These are phyloP conservation scores for Mortierella antarctica DNA, from an alignment of 192 early-diverging fungal species.

Conservation along the genomic window DNA sequence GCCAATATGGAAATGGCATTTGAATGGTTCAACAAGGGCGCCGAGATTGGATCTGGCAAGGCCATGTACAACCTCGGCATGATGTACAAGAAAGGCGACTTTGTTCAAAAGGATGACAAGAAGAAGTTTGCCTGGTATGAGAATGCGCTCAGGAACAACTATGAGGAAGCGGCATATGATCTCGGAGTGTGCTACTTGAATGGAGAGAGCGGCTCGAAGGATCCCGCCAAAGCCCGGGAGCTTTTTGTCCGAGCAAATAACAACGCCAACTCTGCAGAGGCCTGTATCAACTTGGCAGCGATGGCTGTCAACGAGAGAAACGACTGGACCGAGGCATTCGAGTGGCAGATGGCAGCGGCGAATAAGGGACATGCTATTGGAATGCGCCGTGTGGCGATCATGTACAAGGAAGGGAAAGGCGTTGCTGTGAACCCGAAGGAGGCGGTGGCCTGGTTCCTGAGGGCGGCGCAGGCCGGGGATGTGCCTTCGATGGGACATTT, in stretches of 20 bases:
- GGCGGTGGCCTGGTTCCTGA: slow-evolving; percentile 69
- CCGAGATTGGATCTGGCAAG: slow-evolving; percentile 68
- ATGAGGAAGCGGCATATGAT: slow-evolving; percentile 65
- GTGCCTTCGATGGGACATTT: slow-evolving; percentile 82
- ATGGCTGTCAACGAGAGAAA: slow-evolving; percentile 60
- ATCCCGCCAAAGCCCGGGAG: slow-evolving; percentile 55
- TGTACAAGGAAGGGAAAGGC: slow-evolving; percentile 68
- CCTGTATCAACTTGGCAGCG: slow-evolving; percentile 68
- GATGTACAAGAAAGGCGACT: slow-evolving; percentile 74
- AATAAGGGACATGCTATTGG: slow-evolving; percentile 65
- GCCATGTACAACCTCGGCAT: slow-evolving; percentile 81
- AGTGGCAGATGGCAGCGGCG: slow-evolving; percentile 66
- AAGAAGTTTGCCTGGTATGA: slow-evolving; percentile 70
- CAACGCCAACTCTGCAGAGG: slow-evolving; percentile 62
- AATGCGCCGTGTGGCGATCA: slow-evolving; percentile 65
- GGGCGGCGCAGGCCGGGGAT: slow-evolving; percentile 74
- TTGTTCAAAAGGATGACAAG: slow-evolving; percentile 59
- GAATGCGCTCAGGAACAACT: slow-evolving; percentile 67
- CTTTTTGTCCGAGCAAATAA: slow-evolving; percentile 61
- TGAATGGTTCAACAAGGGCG: slow-evolving; percentile 71
- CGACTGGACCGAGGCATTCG: slow-evolving; percentile 59
- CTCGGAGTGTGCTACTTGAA: slow-evolving; percentile 87
- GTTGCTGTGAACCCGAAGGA: slow-evolving; percentile 57
- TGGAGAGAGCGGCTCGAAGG: slow-evolving; percentile 75
- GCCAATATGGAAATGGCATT: slow-evolving; percentile 67